Evolutionary conservation across 1,139 yeast genomes (phyloP).

Genomic region (Candida sanyaensis): DNA sequence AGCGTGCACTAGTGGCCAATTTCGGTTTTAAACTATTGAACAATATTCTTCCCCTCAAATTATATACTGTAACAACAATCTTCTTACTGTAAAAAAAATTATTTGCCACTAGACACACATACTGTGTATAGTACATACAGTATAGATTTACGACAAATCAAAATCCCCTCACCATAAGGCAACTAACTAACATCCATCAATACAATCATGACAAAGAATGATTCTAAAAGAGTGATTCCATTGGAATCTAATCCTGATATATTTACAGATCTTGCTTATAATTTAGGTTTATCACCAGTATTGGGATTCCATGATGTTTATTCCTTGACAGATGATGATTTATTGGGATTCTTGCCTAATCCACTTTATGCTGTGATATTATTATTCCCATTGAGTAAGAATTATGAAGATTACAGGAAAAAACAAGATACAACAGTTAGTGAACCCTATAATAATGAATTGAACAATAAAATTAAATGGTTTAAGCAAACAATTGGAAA

Average conservation of each 20-base stretch:
- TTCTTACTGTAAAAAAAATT: too few species aligned
- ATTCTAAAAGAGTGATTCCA: conserved; percentile 60
- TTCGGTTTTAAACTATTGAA: too few species aligned
- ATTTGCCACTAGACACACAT: too few species aligned
- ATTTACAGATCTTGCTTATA: conserved; percentile 68
- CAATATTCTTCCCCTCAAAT: too few species aligned
- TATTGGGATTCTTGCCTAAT: conserved; percentile 76
- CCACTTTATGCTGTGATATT: conserved; percentile 77
- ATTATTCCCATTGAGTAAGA: conserved; percentile 74
- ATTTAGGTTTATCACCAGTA: conserved; percentile 64
- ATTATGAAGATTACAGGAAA: conserved; percentile 55
- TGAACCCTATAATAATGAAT: conserved; percentile 20
- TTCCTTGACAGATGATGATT: conserved; percentile 77
- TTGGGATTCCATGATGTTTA: conserved; percentile 78
- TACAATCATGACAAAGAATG: conserved; percentile 4
- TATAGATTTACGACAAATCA: too few species aligned
- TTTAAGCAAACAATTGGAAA: conserved; percentile 81
- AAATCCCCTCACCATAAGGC: too few species aligned
- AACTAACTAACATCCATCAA: too few species aligned
- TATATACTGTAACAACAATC: too few species aligned
- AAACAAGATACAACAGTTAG: conserved; percentile 27
- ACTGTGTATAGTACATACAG: too few species aligned
- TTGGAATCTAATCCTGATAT: conserved; percentile 89
- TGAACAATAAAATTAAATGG: conserved; percentile 51
- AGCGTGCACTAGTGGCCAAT: too few species aligned